Evolutionary conservation across 257 asterid species (phyloP).

Genomic region (Euphrasia confusa): DNA sequence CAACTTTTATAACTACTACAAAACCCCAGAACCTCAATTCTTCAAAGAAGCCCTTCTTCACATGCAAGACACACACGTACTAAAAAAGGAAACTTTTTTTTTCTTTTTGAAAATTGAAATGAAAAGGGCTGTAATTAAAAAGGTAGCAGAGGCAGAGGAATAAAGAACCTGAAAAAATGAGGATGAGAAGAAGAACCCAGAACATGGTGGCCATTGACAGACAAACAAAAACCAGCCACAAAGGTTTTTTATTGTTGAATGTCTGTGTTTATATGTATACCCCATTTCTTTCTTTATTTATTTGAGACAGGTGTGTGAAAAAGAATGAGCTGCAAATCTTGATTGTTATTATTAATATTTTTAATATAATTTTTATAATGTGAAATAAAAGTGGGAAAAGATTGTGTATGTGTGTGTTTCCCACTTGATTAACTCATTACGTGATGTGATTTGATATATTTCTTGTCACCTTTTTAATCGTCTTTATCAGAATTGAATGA

Average conservation of each 20-base stretch:
- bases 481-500: constrained; percentile 17
- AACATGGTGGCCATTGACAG: constrained; percentile 58
- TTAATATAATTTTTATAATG: background rate
- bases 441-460: constrained; percentile 22
- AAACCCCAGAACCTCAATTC: constrained; percentile 6
- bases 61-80: constrained; percentile 22
- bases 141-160: background rate
- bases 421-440: background rate
- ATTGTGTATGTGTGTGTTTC: background rate
- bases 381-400: no score
- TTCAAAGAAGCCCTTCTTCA: constrained; percentile 3
- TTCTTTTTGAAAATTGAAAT: constrained; percentile 14
- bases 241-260: constrained; percentile 29
- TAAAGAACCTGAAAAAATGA: constrained; percentile 54
- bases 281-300: constrained; percentile 4
- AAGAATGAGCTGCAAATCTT: constrained; percentile 20
- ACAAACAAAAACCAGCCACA: constrained; percentile 37
- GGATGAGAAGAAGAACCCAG: constrained; percentile 50
- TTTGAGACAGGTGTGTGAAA: constrained; percentile 23
- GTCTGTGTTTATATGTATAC: constrained; percentile 22
- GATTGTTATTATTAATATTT: background rate
- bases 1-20: background rate
- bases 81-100: background rate
- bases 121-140: constrained; percentile 10
- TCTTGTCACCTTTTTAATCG: constrained; percentile 6